phyloP scores from a whole-genome alignment of 2,329 filamentous ascomycete genomes.

The Septoria petroselini region DNA sequence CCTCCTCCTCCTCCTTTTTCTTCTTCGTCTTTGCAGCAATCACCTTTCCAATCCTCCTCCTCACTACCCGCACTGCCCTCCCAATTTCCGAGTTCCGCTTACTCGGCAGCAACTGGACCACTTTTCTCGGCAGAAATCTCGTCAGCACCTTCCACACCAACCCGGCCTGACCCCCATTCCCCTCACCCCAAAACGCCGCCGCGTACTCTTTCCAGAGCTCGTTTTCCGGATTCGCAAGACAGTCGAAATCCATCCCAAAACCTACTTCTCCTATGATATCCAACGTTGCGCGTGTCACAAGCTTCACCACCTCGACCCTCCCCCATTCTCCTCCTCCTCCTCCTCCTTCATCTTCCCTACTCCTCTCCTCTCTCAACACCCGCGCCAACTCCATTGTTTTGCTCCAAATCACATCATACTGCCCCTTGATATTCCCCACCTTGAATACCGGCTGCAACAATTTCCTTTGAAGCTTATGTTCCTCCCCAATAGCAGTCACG shows the following conservation, averaged over 20 bases:
- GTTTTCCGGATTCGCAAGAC: conserved; percentile 24
- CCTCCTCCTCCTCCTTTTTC: neutral
- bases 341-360: too few species aligned
- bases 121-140: neutral
- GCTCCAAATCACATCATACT: neutral
- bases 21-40: neutral
- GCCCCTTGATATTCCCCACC: neutral
- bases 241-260: conserved; percentile 42
- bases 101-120: neutral
- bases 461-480: conserved; percentile 1
- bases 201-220: neutral
- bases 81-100: neutral
- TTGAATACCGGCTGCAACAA: neutral
- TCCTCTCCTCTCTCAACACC: neutral
- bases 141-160: neutral
- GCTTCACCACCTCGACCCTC: neutral
- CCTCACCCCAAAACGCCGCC: neutral
- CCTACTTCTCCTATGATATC: conserved; percentile 46
- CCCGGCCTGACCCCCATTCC: neutral
- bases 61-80: neutral
- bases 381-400: neutral
- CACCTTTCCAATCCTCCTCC: neutral
- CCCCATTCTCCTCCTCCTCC: too few species aligned
- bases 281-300: conserved; percentile 35
- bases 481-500: conserved; percentile 16